phyloP scores from a whole-genome alignment of 495 filamentous ascomycete genomes.

The Hyaloscypha hepaticicola region DNA sequence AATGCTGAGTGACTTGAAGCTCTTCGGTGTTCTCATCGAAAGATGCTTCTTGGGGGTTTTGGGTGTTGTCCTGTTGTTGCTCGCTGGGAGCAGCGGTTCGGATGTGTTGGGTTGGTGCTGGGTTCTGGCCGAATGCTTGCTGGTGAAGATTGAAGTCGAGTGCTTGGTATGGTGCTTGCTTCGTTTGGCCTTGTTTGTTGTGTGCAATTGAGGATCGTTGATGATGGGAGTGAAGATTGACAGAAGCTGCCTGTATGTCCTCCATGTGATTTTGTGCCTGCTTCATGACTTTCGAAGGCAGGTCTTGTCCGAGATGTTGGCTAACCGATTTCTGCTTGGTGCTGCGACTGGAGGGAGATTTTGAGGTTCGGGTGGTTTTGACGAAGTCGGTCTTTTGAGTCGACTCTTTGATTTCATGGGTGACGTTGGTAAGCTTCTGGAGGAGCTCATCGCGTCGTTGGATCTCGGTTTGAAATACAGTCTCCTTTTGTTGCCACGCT shows the following conservation, averaged over 20 bases:
- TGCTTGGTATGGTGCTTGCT: not conserved
- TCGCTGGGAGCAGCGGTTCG: not conserved
- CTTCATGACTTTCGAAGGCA: conserved; percentile 8
- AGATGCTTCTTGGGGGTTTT: not conserved
- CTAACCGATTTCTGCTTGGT: not conserved
- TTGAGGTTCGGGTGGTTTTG: not conserved
- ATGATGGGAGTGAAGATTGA: not conserved
- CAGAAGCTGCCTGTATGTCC: not conserved
- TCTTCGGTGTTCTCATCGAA: not conserved
- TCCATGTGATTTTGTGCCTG: conserved; percentile 12
- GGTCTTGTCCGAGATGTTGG: not conserved
- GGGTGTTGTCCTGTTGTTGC: not conserved
- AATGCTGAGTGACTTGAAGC: not conserved
- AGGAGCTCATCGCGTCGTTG: conserved; percentile 6
- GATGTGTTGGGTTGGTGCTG: not conserved
- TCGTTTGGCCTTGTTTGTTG: not conserved
- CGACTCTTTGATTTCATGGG: conserved; percentile 10
- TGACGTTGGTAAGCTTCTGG: not conserved
- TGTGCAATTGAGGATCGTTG: not conserved
- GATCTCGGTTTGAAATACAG: not conserved
- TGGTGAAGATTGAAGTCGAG: not conserved
- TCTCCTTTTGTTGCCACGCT: conserved; percentile 5
- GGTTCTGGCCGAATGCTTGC: not conserved
- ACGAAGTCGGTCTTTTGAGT: not conserved
- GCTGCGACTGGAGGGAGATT: not conserved